A percentile compares a stretch with the other conserved stretches of the same genome.
phyloP scores from a whole-genome alignment of 345 rosid genomes.

The Eutrema yunnanense region DNA sequence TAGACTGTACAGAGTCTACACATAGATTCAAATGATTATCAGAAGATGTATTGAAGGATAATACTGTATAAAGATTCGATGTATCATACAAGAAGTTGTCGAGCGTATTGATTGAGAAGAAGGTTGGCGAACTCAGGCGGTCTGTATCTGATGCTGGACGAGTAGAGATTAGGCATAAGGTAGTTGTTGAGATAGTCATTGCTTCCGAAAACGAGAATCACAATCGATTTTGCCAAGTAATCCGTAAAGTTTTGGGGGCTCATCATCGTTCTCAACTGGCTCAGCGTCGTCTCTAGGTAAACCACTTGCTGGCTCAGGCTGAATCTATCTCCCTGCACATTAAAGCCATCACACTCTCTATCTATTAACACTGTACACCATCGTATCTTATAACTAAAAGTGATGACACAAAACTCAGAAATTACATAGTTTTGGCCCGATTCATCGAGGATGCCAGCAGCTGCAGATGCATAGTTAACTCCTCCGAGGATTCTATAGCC shows the following conservation, averaged over 20 bases:
- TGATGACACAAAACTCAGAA: background rate
- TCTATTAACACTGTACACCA: background rate
- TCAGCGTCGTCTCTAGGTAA: slow-evolving; percentile 58
- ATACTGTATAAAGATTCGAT: background rate
- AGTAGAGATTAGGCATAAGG: slow-evolving; percentile 63
- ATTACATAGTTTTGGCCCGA: slow-evolving; percentile 69
- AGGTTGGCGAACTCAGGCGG: slow-evolving; percentile 55
- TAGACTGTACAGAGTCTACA: slow-evolving; percentile 56
- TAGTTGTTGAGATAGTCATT: slow-evolving; percentile 96
- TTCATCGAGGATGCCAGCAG: slow-evolving; percentile 84
- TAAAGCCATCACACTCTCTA: background rate
- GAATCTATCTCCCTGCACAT: slow-evolving; percentile 53
- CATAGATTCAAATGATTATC: background rate
- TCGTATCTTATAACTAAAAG: background rate
- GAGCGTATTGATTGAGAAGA: slow-evolving; percentile 54
- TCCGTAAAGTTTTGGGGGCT: slow-evolving; percentile 38
- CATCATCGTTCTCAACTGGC: slow-evolving; percentile 47
- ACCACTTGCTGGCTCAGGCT: slow-evolving; percentile 60
- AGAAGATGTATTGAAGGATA: background rate
- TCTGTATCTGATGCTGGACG: slow-evolving; percentile 48
- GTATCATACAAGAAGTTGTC: slow-evolving; percentile 49
- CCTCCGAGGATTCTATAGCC: slow-evolving; percentile 61
- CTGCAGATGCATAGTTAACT: slow-evolving; percentile 84
- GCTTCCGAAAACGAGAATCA: slow-evolving; percentile 68
- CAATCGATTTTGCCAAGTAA: slow-evolving; percentile 46